Evolutionary conservation across 164 flowering plant species (phyloP).

Genomic region (Magnolia officinalis): DNA sequence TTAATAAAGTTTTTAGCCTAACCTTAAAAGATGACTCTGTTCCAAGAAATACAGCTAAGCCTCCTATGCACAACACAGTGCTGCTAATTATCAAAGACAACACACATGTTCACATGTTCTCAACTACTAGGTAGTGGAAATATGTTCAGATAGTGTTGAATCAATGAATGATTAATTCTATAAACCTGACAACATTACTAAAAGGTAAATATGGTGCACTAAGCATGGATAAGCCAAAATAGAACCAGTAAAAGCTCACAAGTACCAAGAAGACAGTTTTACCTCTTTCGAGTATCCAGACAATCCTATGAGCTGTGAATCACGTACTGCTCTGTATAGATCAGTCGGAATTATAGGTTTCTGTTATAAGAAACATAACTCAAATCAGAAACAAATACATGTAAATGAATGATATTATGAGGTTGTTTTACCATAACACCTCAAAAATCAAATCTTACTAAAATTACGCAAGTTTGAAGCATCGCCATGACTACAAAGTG

Average conservation of each 20-base stretch:
- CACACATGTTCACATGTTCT: neutral
- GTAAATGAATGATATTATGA: neutral
- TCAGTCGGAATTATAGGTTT: conserved; percentile 78
- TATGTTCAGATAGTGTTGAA: too few species aligned
- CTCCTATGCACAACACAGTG: neutral
- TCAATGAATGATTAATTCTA: neutral
- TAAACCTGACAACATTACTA: neutral
- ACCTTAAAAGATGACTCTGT: neutral
- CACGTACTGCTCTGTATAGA: conserved; percentile 68
- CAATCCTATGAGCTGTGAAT: conserved; percentile 78
- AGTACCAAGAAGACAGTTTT: conserved; percentile 5
- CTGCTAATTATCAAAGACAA: neutral
- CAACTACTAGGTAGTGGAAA: neutral
- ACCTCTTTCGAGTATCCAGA: conserved; percentile 89
- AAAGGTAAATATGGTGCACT: neutral
- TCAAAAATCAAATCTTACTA: neutral
- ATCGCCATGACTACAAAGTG: neutral
- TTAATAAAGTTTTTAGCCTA: neutral
- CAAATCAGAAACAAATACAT: neutral
- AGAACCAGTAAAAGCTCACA: neutral
- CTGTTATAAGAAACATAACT: conserved; percentile 33
- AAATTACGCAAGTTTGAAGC: neutral
- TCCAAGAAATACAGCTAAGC: neutral
- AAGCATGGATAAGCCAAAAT: neutral
- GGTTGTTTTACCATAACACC: neutral